Base-by-base conservation (phyloP, 148 eudicot species). In the Rhododendron simsii region DNA sequence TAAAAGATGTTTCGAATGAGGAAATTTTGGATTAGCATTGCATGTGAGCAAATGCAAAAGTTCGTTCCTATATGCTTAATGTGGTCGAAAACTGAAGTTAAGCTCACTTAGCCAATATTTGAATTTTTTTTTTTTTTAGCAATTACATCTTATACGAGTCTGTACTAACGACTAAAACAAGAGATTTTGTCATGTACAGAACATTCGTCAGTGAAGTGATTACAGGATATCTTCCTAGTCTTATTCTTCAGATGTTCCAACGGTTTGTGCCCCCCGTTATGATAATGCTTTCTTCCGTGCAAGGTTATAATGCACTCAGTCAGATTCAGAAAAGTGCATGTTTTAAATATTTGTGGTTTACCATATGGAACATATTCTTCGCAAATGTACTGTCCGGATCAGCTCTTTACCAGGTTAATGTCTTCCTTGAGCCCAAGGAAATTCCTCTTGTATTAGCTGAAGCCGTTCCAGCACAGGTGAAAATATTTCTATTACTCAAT, bases 221-320 rank as follows among this genome's bases (percentile, higher is more conserved):
- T 41, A 95, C 97, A n/a, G 98, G 98, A 81, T 95, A 94, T 84
- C 96, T 95, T 86, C 98, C 98, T 69, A 95, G 92, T 78, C 90
- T 94, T 83, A 93, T 95, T 59, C 94, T 95, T 71, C 90, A 79
- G 78, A 6, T 90, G 83, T 95, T 90, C 88, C 81, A 93, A 79
- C 74, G 59, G 75, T 4, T 91, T 82, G 93, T 92, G 86, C 98
- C 98, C 86, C 97, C 96, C 82, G 80, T 93, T 69, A 94, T 95
- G 98, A 79, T 75, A 90, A 86, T 92, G 85, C 88, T 95, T 50
- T 92, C 98, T 82, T 90, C 95, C 23, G 88, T 94, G 81, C 93
- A 95, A 93, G 98, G 98, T 28, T 82, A 87, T 79, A 86, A 91
- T 82, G 91, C 95, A 63, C 80, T 87, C 85, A 95, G 98, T 80